phyloP scores from a whole-genome alignment of 805 yeast genomes.

The Cyberlindnera xylosilytica region DNA sequence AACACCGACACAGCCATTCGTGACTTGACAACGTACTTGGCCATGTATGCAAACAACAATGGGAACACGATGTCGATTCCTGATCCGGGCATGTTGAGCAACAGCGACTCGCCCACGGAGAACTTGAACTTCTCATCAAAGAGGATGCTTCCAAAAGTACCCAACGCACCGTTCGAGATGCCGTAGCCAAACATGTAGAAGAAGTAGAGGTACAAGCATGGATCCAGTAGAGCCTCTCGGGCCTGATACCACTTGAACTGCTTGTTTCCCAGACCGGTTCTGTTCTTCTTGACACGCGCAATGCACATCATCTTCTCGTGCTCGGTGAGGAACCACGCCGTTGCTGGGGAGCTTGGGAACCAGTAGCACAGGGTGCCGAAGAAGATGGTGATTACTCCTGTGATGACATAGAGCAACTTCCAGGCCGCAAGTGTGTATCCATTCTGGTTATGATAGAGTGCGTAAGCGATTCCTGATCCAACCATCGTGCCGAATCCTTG shows the following conservation, averaged over 20 bases:
- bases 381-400: conserved; percentile 57
- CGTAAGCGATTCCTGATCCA: conserved; percentile 55
- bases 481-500: conserved; percentile 45
- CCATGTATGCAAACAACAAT: conserved; percentile 17
- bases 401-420: conserved; percentile 55
- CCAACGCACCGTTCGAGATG: conserved; percentile 50
- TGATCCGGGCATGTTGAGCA: conserved; percentile 31
- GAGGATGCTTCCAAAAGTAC: conserved; percentile 17
- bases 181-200: conserved; percentile 37
- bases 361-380: conserved; percentile 45
- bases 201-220: conserved; percentile 46
- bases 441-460: conserved; percentile 36
- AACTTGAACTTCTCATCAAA: conserved; percentile 13
- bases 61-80: conserved; percentile 26
- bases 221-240: conserved; percentile 48
- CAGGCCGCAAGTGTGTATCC: conserved; percentile 47
- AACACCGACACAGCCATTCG: conserved; percentile 23
- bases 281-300: conserved; percentile 48
- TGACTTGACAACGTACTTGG: conserved; percentile 21
- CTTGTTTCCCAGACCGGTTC: conserved; percentile 55
- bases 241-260: conserved; percentile 53
- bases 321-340: conserved; percentile 43
- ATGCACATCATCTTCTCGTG: conserved; percentile 45
- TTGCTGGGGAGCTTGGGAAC: conserved; percentile 55
- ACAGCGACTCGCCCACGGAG: conserved; percentile 10